A percentile compares a stretch with the other conserved stretches of the same genome.
phyloP scores from a whole-genome alignment of 495 filamentous ascomycete species.

The Thermochaetoides thermophila region DNA sequence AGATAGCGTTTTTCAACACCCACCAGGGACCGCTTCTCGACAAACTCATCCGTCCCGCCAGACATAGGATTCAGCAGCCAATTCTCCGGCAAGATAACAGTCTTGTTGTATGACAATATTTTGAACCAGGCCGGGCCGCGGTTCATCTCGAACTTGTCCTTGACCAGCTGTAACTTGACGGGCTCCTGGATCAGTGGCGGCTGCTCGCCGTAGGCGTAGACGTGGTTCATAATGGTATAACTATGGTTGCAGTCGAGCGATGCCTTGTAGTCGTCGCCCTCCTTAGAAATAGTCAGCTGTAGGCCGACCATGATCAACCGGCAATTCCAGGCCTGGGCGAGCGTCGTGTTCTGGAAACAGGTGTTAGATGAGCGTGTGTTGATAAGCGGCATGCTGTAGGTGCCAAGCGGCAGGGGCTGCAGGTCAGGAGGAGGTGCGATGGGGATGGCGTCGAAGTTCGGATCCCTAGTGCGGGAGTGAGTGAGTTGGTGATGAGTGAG shows the following conservation, averaged over 20 bases:
- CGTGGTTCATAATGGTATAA: slow-evolving; percentile 18
- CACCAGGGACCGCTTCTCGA: slow-evolving; percentile 2
- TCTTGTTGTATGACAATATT: slow-evolving; percentile 57
- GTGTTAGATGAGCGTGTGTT: slow-evolving; percentile 43
- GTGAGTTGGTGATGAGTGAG: neutral
- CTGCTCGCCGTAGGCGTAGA: slow-evolving; percentile 59
- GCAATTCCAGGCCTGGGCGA: slow-evolving; percentile 59
- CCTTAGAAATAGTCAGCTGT: slow-evolving; percentile 16
- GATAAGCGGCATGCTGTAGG: slow-evolving; percentile 42
- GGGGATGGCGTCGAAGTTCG: slow-evolving; percentile 49
- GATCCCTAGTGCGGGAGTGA: slow-evolving; percentile 8
- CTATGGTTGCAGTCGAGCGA: slow-evolving; percentile 21
- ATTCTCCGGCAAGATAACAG: slow-evolving; percentile 54
- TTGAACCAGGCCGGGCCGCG: slow-evolving; percentile 68
- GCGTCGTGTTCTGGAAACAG: slow-evolving; percentile 48
- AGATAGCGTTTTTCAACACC: slow-evolving; percentile 3
- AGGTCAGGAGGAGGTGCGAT: slow-evolving; percentile 43
- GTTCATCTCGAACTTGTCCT: slow-evolving; percentile 41
- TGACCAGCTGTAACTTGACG: slow-evolving; percentile 43
- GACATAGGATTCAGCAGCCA: no score
- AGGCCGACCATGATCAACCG: slow-evolving; percentile 22
- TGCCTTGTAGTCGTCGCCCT: slow-evolving; percentile 18
- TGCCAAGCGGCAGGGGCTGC: slow-evolving; percentile 47
- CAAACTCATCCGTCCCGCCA: no score
- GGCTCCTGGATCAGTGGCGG: slow-evolving; percentile 39